Base-by-base conservation (phyloP, 768 basidiomycete species). In the Pulveroboletus ravenelii region DNA sequence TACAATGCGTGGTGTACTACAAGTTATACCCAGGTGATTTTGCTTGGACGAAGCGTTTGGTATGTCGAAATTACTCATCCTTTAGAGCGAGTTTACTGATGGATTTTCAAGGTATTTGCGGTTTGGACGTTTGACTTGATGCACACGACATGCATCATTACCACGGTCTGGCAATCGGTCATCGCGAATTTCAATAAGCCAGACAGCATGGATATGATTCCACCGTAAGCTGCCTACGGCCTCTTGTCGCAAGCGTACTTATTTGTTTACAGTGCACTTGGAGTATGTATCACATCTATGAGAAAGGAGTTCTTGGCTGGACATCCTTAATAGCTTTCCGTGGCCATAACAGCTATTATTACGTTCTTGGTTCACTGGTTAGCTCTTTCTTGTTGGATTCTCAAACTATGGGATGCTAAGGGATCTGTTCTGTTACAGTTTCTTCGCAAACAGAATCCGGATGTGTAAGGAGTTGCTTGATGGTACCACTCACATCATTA, bases 311-410 rank as follows among this genome's bases (percentile, higher is more conserved):
- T 6, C 1, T 6, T 5, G 17, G 44, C 34, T 38, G 10, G 1
- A 45, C 13, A 4, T 9, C 14, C 8, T 40, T 44, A 14, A 4
- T 39, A 68, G 66, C 63, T 68, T 15, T 68, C 66, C 29, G 66
- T 68, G 12, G 66, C 66, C 1, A 56, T 68, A 7, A 68, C 66
- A 4, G 66, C 66, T n/a, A 3, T 14, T 32, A 52, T 68, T n/a
- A 68, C 66, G 0, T 68, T 68, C 50, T 55, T 70, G 46, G 66
- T 68, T 27, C 66, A 68, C n/a, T 69, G 66, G 66, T 66, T 1
- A 3, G 65, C 46, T 37, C 4, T 39, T 35, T 25, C 14, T 3
- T 18, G 14, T 18, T 1, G 10, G 14, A 17, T 23, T 27, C 2
- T 34, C 10, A 8, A 5, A 39, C 17, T 4, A 3, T 4, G 4